Evolutionary conservation across 352 stramenopile genomes (phyloP).

Genomic region (Phytopythium vexans): DNA sequence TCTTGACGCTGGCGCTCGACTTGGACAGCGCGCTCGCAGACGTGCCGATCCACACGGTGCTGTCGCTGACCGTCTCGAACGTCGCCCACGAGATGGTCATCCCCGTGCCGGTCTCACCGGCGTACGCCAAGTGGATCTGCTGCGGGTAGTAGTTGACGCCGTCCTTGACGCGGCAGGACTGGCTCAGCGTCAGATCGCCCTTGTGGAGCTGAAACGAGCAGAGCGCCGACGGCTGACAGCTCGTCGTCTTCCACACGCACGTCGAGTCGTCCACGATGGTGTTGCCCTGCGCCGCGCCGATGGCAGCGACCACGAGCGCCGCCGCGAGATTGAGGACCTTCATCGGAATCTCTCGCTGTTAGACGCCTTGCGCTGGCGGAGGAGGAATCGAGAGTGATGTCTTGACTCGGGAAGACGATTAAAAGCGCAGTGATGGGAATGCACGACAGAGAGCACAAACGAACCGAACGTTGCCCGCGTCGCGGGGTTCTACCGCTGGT

Average conservation of each 20-base stretch:
- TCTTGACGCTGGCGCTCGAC: slow-evolving; percentile 9
- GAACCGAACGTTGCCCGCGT: too few relatives aligned
- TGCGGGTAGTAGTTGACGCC: slow-evolving; percentile 30
- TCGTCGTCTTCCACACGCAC: slow-evolving; percentile 32
- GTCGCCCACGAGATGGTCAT: slow-evolving; percentile 51
- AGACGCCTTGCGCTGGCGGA: too few relatives aligned
- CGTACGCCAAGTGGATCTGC: slow-evolving; percentile 40
- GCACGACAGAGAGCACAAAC: too few relatives aligned
- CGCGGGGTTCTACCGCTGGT: too few relatives aligned
- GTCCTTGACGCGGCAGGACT: slow-evolving; percentile 24
- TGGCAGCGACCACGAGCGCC: neutral
- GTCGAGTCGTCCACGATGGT: slow-evolving; percentile 27
- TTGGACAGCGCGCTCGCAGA: slow-evolving; percentile 12
- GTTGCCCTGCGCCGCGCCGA: neutral
- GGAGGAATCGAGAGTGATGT: too few relatives aligned
- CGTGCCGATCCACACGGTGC: slow-evolving; percentile 36
- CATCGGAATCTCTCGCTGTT: too few relatives aligned
- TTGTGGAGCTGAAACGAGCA: slow-evolving; percentile 21
- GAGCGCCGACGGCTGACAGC: slow-evolving; percentile 10
- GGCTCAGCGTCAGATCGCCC: slow-evolving; percentile 22
- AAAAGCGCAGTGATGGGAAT: too few relatives aligned
- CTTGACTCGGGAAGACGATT: too few relatives aligned
- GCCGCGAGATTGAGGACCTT: neutral
- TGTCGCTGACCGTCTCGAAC: slow-evolving; percentile 27
- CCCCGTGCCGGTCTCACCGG: slow-evolving; percentile 21